Evolutionary conservation across 225 moss, liverwort and hornwort species (phyloP), one percentile per base, ranked within the genome.

Genomic region (Climacium dendroides): DNA sequence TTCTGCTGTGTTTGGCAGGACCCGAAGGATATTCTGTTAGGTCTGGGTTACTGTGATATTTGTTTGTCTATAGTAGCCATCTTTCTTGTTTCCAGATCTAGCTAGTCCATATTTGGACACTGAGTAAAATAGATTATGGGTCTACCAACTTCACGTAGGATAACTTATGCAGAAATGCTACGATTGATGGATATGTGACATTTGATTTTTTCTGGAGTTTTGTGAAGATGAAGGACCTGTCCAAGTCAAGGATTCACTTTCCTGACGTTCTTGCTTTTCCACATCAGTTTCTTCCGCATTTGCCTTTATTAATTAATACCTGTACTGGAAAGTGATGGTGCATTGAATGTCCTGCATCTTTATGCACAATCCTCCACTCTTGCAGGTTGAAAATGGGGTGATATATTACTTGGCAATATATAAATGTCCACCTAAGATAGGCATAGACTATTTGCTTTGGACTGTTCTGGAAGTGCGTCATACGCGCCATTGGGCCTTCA

Each of bases 81-180:
- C 78, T 80, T 75, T 37, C 61, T 79, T 83, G 54, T 85, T 85
- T 57, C 65, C 87, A 76, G 81, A 87, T 85, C 81, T 74, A 39
- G 72, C 48, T 73, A 14, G 85, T 87, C 85, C 87, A 48, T 81
- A 35, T 47, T 87, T 85, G 87, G 85, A 87, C 85, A 37, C 66
- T 61, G 78, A 89, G 85, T 89, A 85, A 32, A 78, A 47, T 85
- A 85, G 78, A 82, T 89, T 81, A 85, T 87, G 85, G 87, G 67
- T 65, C 60, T 63, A 70, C 72, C 87, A 85, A 74, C 83, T 66
- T 86, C 65, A 39, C 62, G 63, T 60, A 61, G 47, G 66, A 58
- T 29, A 65, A 83, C 57, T 67, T 57, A n/a, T 28, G 78, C 72
- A 63, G 79, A 88, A 81, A 78, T 88, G 64, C 82, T 64, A 78